Evolutionary conservation across 306 rosid species (phyloP).

Genomic region (Trifolium repens): DNA sequence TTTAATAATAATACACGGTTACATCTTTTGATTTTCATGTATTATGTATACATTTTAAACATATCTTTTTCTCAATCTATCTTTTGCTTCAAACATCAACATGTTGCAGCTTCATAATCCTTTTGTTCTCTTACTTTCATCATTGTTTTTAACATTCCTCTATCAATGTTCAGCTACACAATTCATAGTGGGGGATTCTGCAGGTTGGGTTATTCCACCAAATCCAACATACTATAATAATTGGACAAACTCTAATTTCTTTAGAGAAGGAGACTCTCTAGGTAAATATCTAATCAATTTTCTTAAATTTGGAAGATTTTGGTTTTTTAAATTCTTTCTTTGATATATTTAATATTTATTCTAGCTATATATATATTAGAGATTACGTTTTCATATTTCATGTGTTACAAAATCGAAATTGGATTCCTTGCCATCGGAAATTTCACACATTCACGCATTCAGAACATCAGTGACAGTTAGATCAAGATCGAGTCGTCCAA

Average conservation of each 20-base stretch:
- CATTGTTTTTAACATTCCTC: conserved; percentile 33
- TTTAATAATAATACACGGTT: conserved; percentile 8
- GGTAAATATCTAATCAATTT: conserved; percentile 35
- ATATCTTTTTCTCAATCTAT: background rate
- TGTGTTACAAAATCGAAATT: background rate
- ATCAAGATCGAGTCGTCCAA: background rate
- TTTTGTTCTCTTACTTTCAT: conserved; percentile 40
- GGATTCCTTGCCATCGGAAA: background rate
- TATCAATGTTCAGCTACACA: conserved; percentile 41
- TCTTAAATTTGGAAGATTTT: conserved; percentile 16
- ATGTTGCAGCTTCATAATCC: conserved; percentile 40
- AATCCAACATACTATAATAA: conserved; percentile 44
- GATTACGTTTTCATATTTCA: conserved; percentile 4
- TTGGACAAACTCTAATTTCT: conserved; percentile 45
- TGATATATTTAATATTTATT: conserved; percentile 9
- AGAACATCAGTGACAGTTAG: background rate
- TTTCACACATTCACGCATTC: background rate
- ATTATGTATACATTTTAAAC: conserved; percentile 5
- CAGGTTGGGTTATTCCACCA: conserved; percentile 55
- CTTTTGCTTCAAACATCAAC: conserved; percentile 30
- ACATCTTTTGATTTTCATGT: conserved; percentile 21
- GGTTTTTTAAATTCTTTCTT: background rate
- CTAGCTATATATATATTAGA: background rate
- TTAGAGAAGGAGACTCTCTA: conserved; percentile 47
- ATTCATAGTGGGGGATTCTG: conserved; percentile 50